A percentile compares a stretch with the other conserved stretches of the same genome.
phyloP scores from a whole-genome alignment of 2,329 filamentous ascomycete species.

The Pseudopithomyces maydicus region DNA sequence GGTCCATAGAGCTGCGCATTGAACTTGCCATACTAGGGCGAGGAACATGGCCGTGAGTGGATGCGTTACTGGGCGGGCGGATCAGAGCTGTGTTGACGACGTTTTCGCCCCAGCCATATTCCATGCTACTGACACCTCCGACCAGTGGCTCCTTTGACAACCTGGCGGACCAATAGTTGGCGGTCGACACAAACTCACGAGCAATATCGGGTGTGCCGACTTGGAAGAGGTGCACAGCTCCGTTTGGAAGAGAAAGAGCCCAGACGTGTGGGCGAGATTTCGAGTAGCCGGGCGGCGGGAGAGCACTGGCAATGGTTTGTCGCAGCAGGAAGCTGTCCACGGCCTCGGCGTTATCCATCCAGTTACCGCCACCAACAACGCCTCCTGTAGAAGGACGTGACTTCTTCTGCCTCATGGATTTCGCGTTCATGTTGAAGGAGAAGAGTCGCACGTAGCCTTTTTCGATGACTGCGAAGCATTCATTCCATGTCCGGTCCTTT shows the following conservation, averaged over 20 bases:
- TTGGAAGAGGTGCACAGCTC: constrained; percentile 97
- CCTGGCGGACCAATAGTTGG: constrained; percentile 97
- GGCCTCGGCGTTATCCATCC: constrained; percentile 94
- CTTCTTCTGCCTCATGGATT: constrained; percentile 73
- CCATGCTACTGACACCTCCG: constrained; percentile 93
- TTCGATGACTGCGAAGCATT: constrained; percentile 95
- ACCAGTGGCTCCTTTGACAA: constrained; percentile 91
- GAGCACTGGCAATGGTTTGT: constrained; percentile 86
- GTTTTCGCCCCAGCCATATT: constrained; percentile 93
- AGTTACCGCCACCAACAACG: constrained; percentile 92
- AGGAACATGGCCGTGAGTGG: constrained; percentile 41
- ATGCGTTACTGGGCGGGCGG: constrained; percentile 43
- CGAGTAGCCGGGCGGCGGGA: constrained; percentile 92
- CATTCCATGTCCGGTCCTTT: constrained; percentile 91
- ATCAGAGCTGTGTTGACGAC: constrained; percentile 67
- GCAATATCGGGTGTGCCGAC: constrained; percentile 94
- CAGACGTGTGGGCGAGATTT: constrained; percentile 90
- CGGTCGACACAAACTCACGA: constrained; percentile 89
- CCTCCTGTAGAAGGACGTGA: constrained; percentile 62
- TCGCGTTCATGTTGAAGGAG: constrained; percentile 80
- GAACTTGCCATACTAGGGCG: constrained; percentile 65
- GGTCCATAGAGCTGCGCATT: constrained; percentile 63
- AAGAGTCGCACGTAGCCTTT: constrained; percentile 94
- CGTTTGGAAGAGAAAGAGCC: constrained; percentile 88
- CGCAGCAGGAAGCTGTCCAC: constrained; percentile 85